Base-by-base conservation (phyloP, 2,329 filamentous ascomycete species). In the Pestalotiopsis sp. region DNA sequence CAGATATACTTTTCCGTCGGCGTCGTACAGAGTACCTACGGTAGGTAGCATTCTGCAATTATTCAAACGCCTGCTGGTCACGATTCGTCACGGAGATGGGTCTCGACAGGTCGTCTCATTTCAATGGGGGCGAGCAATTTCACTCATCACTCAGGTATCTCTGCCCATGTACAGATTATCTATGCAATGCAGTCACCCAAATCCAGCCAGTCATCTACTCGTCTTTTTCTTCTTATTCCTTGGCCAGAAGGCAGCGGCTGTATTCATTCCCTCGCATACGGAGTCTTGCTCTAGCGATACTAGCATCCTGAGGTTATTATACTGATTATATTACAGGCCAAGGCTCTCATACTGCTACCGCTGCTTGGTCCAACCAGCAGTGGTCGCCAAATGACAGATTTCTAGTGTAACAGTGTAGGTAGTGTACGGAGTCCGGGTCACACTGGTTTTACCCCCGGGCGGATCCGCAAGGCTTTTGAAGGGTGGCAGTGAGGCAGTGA, bases 31-130 rank as follows among this genome's bases (percentile, higher is more conserved):
- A n/a, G 45, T 52, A 52, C 45, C 45, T 52, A n/a, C 17, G 45
- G 17, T n/a, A 52, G 45, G 45, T 52, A 52, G 45, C 45, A 52
- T 52, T 52, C 45, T 52, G 17, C 45, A 52, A 52, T 52, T 52
- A 23, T 52, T 52, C 45, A 52, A 52, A 52, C 45, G 45, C 45
- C 45, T 52, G 45, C 45, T 52, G 14, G 14, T 20, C 4, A 39
- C 65, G 57, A 74, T 72, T 73, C 68, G 70, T 72, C 72, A 71
- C 69, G 69, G 69, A 70, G 70, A 59, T 49, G 61, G 71, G 70
- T 58, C 68, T 68, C 63, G 71, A 49, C 65, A 72, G 72, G 73
- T 73, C 71, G 69, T 71, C 70, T 74, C 72, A 75, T 75, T 74
- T 75, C 71, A 71, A 75, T 75, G 74, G 73, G 72, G 61, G 17